These are phyloP conservation scores for Mariannaea elegans DNA, from an alignment of 2,329 filamentous ascomycete genomes.

Conservation along the genomic window DNA sequence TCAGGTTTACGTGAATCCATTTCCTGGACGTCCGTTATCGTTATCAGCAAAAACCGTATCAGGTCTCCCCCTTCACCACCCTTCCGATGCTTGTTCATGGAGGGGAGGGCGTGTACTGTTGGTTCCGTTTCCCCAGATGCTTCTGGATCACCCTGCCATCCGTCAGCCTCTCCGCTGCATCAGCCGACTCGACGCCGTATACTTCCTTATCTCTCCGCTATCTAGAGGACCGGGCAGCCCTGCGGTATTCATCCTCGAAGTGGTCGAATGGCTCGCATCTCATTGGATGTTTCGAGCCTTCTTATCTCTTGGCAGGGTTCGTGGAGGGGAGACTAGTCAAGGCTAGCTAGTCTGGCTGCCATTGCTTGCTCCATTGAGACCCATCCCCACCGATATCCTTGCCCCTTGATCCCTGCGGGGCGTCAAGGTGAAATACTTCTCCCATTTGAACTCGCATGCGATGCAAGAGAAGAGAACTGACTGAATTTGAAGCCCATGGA, in stretches of 20 bases:
- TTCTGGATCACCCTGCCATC: constrained; percentile 2
- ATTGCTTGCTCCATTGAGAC: constrained; percentile 21
- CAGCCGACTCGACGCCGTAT: constrained; percentile 21
- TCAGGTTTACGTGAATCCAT: constrained; percentile 20
- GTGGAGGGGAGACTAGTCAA: constrained; percentile 30
- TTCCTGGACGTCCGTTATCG: constrained; percentile 9
- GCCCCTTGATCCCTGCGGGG: constrained; percentile 20
- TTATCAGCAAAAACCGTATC: constrained; percentile 15
- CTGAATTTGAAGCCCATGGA: constrained; percentile 6
- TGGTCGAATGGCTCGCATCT: constrained; percentile 28
- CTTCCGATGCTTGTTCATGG: background rate
- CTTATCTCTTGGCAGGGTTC: constrained; percentile 43
- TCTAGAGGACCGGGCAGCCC: constrained; percentile 22
- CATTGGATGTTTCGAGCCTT: constrained; percentile 34
- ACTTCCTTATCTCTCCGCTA: constrained; percentile 31
- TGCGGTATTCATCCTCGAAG: constrained; percentile 23
- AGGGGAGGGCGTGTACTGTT: background rate
- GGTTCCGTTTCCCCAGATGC: constrained; percentile 32
- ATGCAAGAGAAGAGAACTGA: background rate
- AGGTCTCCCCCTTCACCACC: background rate
- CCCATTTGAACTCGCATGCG: constrained; percentile 1
- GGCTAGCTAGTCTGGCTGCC: constrained; percentile 7
- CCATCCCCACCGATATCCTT: constrained; percentile 22
- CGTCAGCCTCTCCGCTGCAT: constrained; percentile 13
- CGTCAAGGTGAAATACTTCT: background rate